A percentile compares a stretch with the other conserved stretches of the same genome.
Conservation (phyloP, 495 filamentous ascomycete species). For the Aspergillus haitiensis region DNA sequence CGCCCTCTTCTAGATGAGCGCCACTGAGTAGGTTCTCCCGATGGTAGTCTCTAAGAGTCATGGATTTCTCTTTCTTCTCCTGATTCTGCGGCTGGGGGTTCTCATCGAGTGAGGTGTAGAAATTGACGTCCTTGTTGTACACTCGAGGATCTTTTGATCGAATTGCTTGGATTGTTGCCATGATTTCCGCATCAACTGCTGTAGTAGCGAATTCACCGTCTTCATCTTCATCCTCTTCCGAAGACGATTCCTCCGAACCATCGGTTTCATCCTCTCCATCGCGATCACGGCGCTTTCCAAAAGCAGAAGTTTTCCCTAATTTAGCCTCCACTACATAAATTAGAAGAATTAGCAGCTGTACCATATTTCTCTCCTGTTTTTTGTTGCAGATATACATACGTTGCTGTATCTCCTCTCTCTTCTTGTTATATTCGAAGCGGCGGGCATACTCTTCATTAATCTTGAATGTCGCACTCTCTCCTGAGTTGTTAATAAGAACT, state of each 20-base stretch:
- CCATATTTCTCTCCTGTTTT: neutral
- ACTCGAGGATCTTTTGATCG: conserved; percentile 84
- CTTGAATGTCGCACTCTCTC: conserved; percentile 55
- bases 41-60: conserved; percentile 89
- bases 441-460: conserved; percentile 90
- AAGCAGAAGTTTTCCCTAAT: conserved; percentile 57
- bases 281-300: conserved; percentile 35
- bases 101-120: conserved; percentile 67
- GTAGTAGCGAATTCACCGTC: conserved; percentile 78
- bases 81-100: conserved; percentile 28
- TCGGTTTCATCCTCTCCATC: conserved; percentile 47
- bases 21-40: conserved; percentile 75
- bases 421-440: conserved; percentile 94
- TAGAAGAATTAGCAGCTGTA: conserved; percentile 14
- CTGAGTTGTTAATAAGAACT: conserved; percentile 37
- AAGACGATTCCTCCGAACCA: conserved; percentile 50
- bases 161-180: conserved; percentile 80
- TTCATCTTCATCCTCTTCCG: conserved; percentile 67
- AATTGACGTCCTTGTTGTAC: conserved; percentile 75
- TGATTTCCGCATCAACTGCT: conserved; percentile 81
- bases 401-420: conserved; percentile 82
- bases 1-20: conserved; percentile 56
- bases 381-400: conserved; percentile 50
- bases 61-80: conserved; percentile 73
- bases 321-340: conserved; percentile 74